A percentile compares a stretch with the other conserved stretches of the same genome.
Conservation (phyloP, 2,329 filamentous ascomycete species). For the Neospermospora avenae region DNA sequence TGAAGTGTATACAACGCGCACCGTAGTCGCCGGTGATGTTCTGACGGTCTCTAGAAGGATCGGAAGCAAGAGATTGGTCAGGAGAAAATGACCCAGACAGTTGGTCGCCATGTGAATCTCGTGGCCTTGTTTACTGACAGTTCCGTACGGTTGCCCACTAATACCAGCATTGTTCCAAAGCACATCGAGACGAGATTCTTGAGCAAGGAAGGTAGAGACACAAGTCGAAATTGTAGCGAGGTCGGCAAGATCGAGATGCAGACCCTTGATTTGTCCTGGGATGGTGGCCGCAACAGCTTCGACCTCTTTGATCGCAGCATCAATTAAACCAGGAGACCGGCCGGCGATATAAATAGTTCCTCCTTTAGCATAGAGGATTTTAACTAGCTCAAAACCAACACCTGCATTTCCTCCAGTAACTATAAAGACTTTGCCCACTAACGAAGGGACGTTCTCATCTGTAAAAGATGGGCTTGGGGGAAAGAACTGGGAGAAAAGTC, state of each 20-base stretch:
- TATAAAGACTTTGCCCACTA: constrained; percentile 38
- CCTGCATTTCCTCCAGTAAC: constrained; percentile 40
- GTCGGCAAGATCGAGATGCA: constrained; percentile 39
- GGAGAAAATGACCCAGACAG: constrained; percentile 37
- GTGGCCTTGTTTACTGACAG: constrained; percentile 33
- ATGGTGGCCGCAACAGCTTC: constrained; percentile 33
- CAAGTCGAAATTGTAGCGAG: constrained; percentile 37
- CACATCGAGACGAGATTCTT: constrained; percentile 39
- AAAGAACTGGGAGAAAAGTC: constrained; percentile 26
- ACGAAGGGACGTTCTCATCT: constrained; percentile 38
- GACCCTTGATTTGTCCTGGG: constrained; percentile 34
- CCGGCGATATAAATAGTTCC: constrained; percentile 43
- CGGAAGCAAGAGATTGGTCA: constrained; percentile 35
- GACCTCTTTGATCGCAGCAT: constrained; percentile 34
- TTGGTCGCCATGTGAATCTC: constrained; percentile 39
- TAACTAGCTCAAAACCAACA: constrained; percentile 38
- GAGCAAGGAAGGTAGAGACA: constrained; percentile 34
- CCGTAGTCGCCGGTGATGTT: constrained; percentile 3
- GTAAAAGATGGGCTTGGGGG: constrained; percentile 41
- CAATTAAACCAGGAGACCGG: constrained; percentile 38
- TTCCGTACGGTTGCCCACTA: constrained; percentile 30
- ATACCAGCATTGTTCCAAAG: constrained; percentile 41
- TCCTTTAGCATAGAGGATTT: constrained; percentile 39
- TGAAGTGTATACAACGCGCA: constrained; percentile 23
- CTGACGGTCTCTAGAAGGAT: constrained; percentile 14